These are phyloP conservation scores for Cryptosporidium baileyi DNA, from an alignment of 169 alveolate species.

Conservation along the genomic window DNA sequence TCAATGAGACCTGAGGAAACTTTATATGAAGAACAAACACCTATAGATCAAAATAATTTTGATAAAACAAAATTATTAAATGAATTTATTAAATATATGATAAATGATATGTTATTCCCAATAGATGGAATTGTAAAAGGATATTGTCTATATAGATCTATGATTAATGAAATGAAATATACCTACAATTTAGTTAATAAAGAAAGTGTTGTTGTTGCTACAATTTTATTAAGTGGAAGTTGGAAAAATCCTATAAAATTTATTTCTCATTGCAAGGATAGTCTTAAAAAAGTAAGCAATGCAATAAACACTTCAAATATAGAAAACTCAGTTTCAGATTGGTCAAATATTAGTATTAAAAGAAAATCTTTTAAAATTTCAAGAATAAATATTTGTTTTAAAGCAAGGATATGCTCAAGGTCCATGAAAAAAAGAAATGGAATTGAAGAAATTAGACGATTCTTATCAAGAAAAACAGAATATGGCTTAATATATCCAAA, in stretches of 20 bases:
- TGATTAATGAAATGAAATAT: neutral
- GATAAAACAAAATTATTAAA: slow-evolving; percentile 10
- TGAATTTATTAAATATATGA: slow-evolving; percentile 14
- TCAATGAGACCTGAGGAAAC: no score
- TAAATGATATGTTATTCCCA: slow-evolving; percentile 37
- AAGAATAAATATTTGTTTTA: slow-evolving; percentile 21
- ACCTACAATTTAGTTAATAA: neutral
- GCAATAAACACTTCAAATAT: neutral
- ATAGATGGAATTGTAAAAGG: slow-evolving; percentile 39
- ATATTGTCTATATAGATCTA: slow-evolving; percentile 41
- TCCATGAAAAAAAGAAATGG: slow-evolving; percentile 4
- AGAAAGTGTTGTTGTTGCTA: slow-evolving; percentile 6
- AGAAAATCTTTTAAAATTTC: neutral
- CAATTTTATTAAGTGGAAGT: slow-evolving; percentile 23
- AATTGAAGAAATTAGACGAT: slow-evolving; percentile 11
- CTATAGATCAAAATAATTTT: neutral
- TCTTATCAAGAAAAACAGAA: neutral
- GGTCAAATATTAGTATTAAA: neutral
- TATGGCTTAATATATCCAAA: slow-evolving; percentile 13
- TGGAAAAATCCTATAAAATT: slow-evolving; percentile 43
- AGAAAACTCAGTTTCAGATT: neutral
- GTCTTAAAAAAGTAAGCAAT: slow-evolving; percentile 11
- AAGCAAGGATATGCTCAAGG: slow-evolving; percentile 17
- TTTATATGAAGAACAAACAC: neutral
- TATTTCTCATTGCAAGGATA: slow-evolving; percentile 4